Evolutionary conservation across 495 filamentous ascomycete species (phyloP), one percentile per base, ranked within the genome.

Genomic region (Penicillium desertorum): DNA sequence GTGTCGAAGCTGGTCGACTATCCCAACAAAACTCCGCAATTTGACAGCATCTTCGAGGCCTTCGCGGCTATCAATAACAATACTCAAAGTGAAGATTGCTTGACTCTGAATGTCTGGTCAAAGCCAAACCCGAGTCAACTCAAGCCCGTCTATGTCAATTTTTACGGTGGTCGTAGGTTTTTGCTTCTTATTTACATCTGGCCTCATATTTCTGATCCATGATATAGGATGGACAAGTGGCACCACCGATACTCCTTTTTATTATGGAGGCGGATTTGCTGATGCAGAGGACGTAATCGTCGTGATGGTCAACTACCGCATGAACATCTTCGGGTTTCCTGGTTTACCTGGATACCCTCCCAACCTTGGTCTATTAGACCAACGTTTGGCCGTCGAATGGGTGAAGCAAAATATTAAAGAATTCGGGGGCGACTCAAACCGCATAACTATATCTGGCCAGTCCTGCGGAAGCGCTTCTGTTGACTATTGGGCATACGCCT

Each of bases 351-450:
- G 63, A 17, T 45, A 66, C 4, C 54, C 62, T 2, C 54, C 64
- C 17, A 82, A 82, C 46, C 52, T 68, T 4, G 78, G 69, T 10
- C 63, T 82, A 0, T 70, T 76, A 14, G 74, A 81, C 59, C 76
- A 80, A 51, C 74, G 79, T 17, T 41, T 69, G 16, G 76, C 73
- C 6, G 58, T 79, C 16, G 79, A 79, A 66, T 81, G 82, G 80
- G 79, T 89, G 0, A 77, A 82, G 27, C 76, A 82, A 59, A 89
- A 89, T 62, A 87, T 89, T 47, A 77, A 69, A 14, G 69, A 41
- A 9, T 81, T 81, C 52, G 76, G 79, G 45, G 79, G 79, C 20
- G 74, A 80, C 55, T 34, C 85, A 4, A 63, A 71, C 22, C 81
- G 79, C 56, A 84, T 87, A 45, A 75, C 71, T 3, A 71, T 86